These are phyloP conservation scores for Selaginella tamariscina DNA, from an alignment of 75 land plant genomes.

Conservation along the genomic window DNA sequence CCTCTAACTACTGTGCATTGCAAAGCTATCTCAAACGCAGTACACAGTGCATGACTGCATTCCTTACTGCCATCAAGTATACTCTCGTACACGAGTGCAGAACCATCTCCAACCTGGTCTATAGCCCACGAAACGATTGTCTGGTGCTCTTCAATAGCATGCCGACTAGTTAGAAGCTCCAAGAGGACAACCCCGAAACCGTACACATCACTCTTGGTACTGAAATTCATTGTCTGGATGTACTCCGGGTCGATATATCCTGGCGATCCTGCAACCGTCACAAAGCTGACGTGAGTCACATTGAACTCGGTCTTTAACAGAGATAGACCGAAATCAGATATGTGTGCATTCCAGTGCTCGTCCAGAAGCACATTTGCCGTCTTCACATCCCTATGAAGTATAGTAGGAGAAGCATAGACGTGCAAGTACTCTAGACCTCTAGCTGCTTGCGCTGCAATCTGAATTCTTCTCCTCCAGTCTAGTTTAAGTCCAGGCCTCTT, in stretches of 20 bases:
- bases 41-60: too few species aligned
- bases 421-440: constrained; percentile 24
- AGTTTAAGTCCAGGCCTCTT: not conserved
- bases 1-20: too few species aligned
- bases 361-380: constrained; percentile 18
- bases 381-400: constrained; percentile 21
- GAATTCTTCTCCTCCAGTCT: constrained; percentile 13
- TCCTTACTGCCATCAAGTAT: too few species aligned
- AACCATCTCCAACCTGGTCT: too few species aligned
- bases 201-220: constrained; percentile 42
- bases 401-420: constrained; percentile 9
- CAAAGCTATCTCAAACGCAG: too few species aligned
- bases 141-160: too few species aligned
- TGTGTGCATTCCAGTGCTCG: constrained; percentile 13
- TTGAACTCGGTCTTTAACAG: not conserved
- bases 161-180: constrained; percentile 44
- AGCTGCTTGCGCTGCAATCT: constrained; percentile 17
- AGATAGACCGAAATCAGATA: constrained; percentile 20
- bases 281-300: not conserved
- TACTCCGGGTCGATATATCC: constrained; percentile 30
- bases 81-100: too few species aligned
- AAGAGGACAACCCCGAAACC: constrained; percentile 46
- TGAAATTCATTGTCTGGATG: constrained; percentile 15
- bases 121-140: too few species aligned
- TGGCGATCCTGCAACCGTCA: constrained; percentile 12